Evolutionary conservation across 257 asterid species (phyloP), one percentile per base, ranked within the genome.

Genomic region (Solanum medicagineum): DNA sequence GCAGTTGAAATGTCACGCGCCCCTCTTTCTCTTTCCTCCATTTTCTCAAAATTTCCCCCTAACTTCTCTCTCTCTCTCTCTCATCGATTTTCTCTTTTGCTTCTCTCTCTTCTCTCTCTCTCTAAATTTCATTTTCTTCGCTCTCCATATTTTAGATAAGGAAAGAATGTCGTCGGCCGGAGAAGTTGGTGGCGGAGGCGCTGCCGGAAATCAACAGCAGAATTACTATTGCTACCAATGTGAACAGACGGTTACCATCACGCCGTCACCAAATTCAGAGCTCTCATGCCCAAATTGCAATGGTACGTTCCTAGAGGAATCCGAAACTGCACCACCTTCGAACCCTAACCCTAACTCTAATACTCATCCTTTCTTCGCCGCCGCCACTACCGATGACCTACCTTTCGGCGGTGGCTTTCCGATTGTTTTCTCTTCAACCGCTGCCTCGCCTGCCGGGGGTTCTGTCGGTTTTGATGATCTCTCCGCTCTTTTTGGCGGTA

Each of bases 231-330:
- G 98, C 86, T 86, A 94, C 85, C 92, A 95, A 88, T 95, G 98
- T 87, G 92, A 93, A 53, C 89, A 88, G 10, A 88, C 88, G 57
- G 96, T 95, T 26, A 60, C 89, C 85, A 88, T 94, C 63, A 71
- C 88, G 1, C 77, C 92, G 14, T 89, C 94, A 4, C 95, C 97
- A 8, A 84, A 90, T 56, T 87, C 89, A 6, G 98, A 95, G 53
- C 90, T 93, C 83, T 85, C 84, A 82, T 95, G 98, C 93, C 98
- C 98, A 59, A 92, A 87, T 89, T 95, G 98, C 70, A 81, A 87
- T 10, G 94, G 93, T 55, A 90, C 90, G n/a, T 95, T 95, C 54
- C 90, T 93, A 0, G 98, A 95, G 87, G 97, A 93, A 87, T 85
- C 90, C 20, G 94, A 93, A 26, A 85, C 95, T 55, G 92, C 91